These are phyloP conservation scores for Raffaelea arxii DNA, from an alignment of 2,329 filamentous ascomycete species.

Conservation along the genomic window DNA sequence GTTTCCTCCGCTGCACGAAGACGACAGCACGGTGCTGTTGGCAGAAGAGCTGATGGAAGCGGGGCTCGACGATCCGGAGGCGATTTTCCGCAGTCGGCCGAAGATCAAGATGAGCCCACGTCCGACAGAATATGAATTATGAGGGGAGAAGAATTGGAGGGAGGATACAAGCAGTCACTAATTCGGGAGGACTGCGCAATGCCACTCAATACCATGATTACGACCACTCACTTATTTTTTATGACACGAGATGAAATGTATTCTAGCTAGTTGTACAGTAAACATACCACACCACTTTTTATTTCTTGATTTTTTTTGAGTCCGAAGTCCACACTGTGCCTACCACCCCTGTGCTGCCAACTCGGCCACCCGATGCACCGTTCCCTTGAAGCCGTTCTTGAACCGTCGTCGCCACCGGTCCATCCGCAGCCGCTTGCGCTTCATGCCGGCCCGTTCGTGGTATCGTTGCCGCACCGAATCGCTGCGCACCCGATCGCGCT, in stretches of 20 bases:
- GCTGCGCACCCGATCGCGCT: conserved; percentile 44
- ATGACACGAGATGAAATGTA: too few species aligned
- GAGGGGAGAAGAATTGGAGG: too few species aligned
- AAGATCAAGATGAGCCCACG: conserved; percentile 69
- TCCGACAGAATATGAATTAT: too few species aligned
- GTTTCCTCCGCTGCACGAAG: conserved; percentile 36
- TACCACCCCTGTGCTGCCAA: conserved; percentile 75
- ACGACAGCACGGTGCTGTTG: conserved; percentile 35
- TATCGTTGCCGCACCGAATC: conserved; percentile 54
- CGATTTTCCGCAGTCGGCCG: conserved; percentile 77
- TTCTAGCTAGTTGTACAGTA: too few species aligned
- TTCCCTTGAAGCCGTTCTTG: conserved; percentile 55
- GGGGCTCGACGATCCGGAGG: conserved; percentile 64
- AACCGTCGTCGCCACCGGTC: conserved; percentile 63
- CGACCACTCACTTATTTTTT: too few species aligned
- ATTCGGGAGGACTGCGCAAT: too few species aligned
- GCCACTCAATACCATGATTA: too few species aligned
- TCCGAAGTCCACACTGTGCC: too few species aligned
- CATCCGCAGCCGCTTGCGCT: conserved; percentile 64
- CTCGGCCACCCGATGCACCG: conserved; percentile 54
- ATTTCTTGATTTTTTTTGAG: too few species aligned
- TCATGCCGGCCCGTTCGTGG: conserved; percentile 67
- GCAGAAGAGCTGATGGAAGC: conserved; percentile 56
- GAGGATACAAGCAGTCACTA: too few species aligned
- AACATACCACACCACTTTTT: too few species aligned